Evolutionary conservation across 257 asterid species (phyloP), one percentile per base, ranked within the genome.

Genomic region (Verbascum thapsus): DNA sequence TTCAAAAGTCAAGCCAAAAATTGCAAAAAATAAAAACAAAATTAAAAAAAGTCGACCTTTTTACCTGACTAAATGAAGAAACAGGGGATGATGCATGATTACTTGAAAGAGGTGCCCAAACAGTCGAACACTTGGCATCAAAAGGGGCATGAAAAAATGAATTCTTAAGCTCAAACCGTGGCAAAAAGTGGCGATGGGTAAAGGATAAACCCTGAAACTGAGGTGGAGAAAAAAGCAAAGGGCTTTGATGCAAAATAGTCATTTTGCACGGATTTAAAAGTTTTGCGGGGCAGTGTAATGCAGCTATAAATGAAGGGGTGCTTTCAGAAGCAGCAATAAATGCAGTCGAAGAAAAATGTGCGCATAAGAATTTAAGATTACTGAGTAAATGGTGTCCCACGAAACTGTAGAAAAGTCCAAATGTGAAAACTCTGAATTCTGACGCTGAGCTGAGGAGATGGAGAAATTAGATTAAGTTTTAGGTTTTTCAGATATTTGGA

Each of bases 21-120:
- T 18, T 11, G 13, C 16, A 53, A 15, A 37, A 13, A 10, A 15
- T 30, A 54, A 22, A 13, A 15, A 3, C 0, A 4, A 50, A 23
- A 16, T 17, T 11, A 3, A 38, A 12, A 38, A 38, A 20, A 50
- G 20, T 20, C 26, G n/a, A 64, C 8, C 26, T 16, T 1, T 39
- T 32, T 15, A 81, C 88, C 84, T 78, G 82, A 50, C 75, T 78
- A 45, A 82, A 76, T 35, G 80, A 78, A 55, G 81, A 68, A 10
- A 38, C 67, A 47, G 80, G 67, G 20, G 76, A 49, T 49, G 76
- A 49, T 49, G 63, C 81, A 58, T 69, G 67, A 52, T 43, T 66
- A 58, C 20, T 51, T 9, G 68, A 71, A 62, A 43, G 58, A 49
- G 74, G 70, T n/a, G n/a, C n/a, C 72, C 63, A 34, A 69, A 71